phyloP scores from a whole-genome alignment of 169 alveolate genomes.

The Plasmodium falciparum region DNA sequence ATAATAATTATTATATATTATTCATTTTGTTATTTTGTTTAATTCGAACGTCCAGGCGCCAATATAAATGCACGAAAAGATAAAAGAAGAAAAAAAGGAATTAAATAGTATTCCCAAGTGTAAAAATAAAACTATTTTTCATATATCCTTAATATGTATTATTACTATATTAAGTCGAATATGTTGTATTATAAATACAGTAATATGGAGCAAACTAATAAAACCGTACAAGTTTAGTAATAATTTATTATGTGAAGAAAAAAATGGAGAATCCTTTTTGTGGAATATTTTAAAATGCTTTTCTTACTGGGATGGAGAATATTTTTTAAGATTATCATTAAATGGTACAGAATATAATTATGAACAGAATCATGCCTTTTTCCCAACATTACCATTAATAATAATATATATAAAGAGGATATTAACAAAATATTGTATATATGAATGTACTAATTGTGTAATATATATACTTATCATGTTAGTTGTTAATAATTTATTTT shows the following conservation, averaged over 20 bases:
- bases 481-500: constrained; percentile 38
- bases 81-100: background rate
- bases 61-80: background rate
- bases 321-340: constrained; percentile 78
- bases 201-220: constrained; percentile 47
- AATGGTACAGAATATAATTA: constrained; percentile 79
- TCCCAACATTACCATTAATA: constrained; percentile 83
- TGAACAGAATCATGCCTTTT: constrained; percentile 84
- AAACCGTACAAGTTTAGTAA: constrained; percentile 45
- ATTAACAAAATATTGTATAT: background rate
- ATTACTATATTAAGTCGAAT: constrained; percentile 7
- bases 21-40: no score
- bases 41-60: no score
- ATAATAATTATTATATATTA: no score
- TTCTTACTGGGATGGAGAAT: constrained; percentile 83
- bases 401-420: constrained; percentile 24
- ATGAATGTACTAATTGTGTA: constrained; percentile 11
- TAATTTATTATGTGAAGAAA: constrained; percentile 42
- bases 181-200: constrained; percentile 36
- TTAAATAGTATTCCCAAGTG: background rate
- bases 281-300: constrained; percentile 51
- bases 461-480: constrained; percentile 21
- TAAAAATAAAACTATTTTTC: background rate
- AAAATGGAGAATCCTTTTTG: background rate
- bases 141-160: constrained; percentile 2